Percentiles rank a stretch among this genome's conserved stretches.
phyloP scores from a whole-genome alignment of 352 stramenopile species.

The Phytophthora lateralis region DNA sequence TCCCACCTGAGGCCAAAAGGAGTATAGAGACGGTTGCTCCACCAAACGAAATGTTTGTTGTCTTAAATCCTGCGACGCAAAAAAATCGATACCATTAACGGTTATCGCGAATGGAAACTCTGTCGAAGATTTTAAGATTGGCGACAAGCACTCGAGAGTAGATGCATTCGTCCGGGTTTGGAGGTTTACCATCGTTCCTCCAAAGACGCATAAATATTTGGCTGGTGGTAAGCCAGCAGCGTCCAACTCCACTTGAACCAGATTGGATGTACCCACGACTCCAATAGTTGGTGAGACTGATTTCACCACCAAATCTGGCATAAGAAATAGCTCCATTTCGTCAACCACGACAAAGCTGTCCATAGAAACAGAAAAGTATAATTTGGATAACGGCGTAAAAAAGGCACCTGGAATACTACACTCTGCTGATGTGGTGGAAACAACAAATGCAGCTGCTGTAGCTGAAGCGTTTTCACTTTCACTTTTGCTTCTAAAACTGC shows the following conservation, averaged over 20 bases:
- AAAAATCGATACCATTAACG: slow-evolving; percentile 53
- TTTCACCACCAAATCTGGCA: slow-evolving; percentile 23
- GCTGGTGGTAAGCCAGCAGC: not conserved
- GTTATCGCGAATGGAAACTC: slow-evolving; percentile 34
- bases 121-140: slow-evolving; percentile 7
- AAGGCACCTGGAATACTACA: slow-evolving; percentile 24
- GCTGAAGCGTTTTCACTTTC: not conserved
- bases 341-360: slow-evolving; percentile 30
- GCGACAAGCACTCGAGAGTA: slow-evolving; percentile 35
- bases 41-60: slow-evolving; percentile 34
- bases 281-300: slow-evolving; percentile 32
- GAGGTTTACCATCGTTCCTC: slow-evolving; percentile 3
- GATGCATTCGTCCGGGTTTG: slow-evolving; percentile 9
- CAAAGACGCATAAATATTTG: slow-evolving; percentile 42
- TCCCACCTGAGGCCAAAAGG: slow-evolving; percentile 38
- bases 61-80: slow-evolving; percentile 11
- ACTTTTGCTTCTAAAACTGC: slow-evolving; percentile 26
- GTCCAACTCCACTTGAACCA: slow-evolving; percentile 31
- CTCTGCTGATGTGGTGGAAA: slow-evolving; percentile 13
- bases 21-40: slow-evolving; percentile 20
- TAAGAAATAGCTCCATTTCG: slow-evolving; percentile 19
- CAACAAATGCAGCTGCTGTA: slow-evolving; percentile 4
- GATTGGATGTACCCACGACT: slow-evolving; percentile 20
- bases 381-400: not conserved
- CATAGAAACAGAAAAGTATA: slow-evolving; percentile 32